Evolutionary conservation across 805 yeast genomes (phyloP), one percentile per base, ranked within the genome.

Genomic region (Limtongia smithiae): DNA sequence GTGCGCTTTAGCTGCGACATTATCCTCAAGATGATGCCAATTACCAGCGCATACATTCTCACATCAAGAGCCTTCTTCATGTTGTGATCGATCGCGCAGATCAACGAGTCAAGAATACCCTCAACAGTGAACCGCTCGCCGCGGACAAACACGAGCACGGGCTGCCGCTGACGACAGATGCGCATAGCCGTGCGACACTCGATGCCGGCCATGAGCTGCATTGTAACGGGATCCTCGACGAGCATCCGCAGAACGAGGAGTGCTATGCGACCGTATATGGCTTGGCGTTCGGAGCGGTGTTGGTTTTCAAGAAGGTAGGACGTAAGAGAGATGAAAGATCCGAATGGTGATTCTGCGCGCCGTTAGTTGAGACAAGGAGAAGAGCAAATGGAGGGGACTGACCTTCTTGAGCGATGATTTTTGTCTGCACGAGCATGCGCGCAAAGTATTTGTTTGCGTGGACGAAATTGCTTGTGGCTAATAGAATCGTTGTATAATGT

Each of bases 391-490:
- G 28, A 33, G 31, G 5, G 21, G 36, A 14, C 3, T 17, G 32
- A 41, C 51, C 57, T 41, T 45, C 53, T 22, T 50, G 46, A 21
- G 45, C 42, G 21, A 35, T 48, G 11, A 41, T 34, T 31, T 51
- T 59, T 31, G 64, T 50, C 15, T 64, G 61, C 15, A 60, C 55
- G 28, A 68, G 57, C 36, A 54, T 50, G 25, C 60, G 45, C 4
- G 66, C 58, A 51, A 70, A 71, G 33, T 62, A 59, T 21, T 62
- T 61, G 55, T 71, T 71, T 31, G 64, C 65, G n/a, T 58, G 59
- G 4, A 61, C 55, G 41, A 71, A 70, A 46, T 68, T 70, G 48
- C 67, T 63, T 17, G 65, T 54, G 7, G 59, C 68, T 41, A 59
- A 61, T 24, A 54, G 31, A 20, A 50, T 31, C 9, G 51, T 42